Conservation (phyloP, 164 flowering plant genomes). For the Vitis riparia region DNA sequence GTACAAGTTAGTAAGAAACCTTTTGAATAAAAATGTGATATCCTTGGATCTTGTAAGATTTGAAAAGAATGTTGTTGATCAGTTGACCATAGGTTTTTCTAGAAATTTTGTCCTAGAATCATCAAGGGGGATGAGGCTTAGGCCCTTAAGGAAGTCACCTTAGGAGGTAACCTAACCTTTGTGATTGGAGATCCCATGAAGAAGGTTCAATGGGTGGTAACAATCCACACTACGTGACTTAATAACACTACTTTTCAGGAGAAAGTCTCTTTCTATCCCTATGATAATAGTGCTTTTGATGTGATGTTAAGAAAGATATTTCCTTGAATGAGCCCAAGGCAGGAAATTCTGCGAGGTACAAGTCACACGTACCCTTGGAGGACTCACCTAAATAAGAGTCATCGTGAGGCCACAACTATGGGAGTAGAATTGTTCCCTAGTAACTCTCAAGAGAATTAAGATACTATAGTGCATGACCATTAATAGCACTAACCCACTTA, state of each 20-base stretch:
- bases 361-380: not conserved
- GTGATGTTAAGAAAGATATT: slow-evolving; percentile 1
- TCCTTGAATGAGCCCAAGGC: not conserved
- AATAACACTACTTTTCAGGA: not conserved
- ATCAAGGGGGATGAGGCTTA: not conserved
- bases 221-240: not conserved
- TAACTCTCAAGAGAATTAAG: not conserved
- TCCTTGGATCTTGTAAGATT: too few species aligned
- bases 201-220: not conserved
- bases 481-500: not conserved
- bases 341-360: not conserved
- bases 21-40: not conserved
- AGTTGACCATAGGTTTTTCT: not conserved
- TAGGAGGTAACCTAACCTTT: not conserved
- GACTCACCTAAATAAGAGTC: slow-evolving; percentile 5
- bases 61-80: not conserved
- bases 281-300: not conserved
- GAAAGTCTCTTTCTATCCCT: not conserved
- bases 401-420: slow-evolving; percentile 4
- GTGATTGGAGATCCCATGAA: too few species aligned
- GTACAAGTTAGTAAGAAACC: not conserved
- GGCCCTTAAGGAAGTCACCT: not conserved
- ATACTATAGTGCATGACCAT: not conserved
- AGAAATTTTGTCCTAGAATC: not conserved
- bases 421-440: not conserved